phyloP scores from a whole-genome alignment of 2,329 filamentous ascomycete species.

The Catunica adiposa region DNA sequence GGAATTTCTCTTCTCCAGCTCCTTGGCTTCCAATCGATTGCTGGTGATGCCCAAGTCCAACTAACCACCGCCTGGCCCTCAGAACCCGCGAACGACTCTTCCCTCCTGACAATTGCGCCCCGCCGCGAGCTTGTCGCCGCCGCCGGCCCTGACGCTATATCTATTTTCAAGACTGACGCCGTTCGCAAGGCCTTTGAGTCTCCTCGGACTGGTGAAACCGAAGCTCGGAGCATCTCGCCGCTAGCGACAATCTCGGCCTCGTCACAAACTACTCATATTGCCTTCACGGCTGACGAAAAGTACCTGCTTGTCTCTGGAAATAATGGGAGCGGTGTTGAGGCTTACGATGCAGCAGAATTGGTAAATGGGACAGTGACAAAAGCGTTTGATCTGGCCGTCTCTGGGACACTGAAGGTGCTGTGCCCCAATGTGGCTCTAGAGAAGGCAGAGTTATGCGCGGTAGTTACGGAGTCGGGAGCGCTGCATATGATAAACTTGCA shows the following conservation, averaged over 20 bases:
- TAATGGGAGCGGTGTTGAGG: conserved; percentile 60
- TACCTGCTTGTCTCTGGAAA: conserved; percentile 73
- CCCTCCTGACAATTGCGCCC: conserved; percentile 69
- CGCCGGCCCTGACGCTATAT: conserved; percentile 63
- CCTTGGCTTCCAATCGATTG: conserved; percentile 66
- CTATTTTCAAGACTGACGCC: conserved; percentile 59
- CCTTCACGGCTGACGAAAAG: conserved; percentile 79
- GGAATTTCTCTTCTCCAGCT: conserved; percentile 27
- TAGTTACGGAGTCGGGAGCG: conserved; percentile 66
- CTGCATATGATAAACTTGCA: conserved; percentile 71
- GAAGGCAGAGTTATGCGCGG: conserved; percentile 57
- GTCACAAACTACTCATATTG: conserved; percentile 67
- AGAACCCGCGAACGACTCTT: conserved; percentile 59
- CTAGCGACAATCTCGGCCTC: conserved; percentile 57
- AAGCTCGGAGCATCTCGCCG: conserved; percentile 55
- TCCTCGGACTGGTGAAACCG: conserved; percentile 40
- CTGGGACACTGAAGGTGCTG: conserved; percentile 57
- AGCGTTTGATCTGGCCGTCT: conserved; percentile 60
- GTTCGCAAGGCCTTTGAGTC: conserved; percentile 59
- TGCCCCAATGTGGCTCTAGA: conserved; percentile 65
- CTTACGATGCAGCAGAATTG: conserved; percentile 61
- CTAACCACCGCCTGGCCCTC: conserved; percentile 65
- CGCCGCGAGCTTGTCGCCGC: conserved; percentile 69
- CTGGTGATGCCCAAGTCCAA: conserved; percentile 67
- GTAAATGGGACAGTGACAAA: conserved; percentile 49